A percentile compares a stretch with the other conserved stretches of the same genome.
phyloP scores from a whole-genome alignment of 2,329 filamentous ascomycete genomes.

The Ophiostoma perfectum region DNA sequence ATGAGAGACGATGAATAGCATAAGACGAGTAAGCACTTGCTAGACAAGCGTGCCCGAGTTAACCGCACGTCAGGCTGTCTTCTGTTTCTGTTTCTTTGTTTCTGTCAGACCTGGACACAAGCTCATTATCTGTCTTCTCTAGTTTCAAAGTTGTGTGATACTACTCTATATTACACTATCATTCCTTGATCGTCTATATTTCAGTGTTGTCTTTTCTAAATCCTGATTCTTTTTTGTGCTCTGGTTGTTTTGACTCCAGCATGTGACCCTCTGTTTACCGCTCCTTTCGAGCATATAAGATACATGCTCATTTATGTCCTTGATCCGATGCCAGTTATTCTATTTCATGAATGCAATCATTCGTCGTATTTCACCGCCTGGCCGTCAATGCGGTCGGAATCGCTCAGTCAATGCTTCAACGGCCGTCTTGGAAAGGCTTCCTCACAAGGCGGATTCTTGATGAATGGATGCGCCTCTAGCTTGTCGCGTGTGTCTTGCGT shows the following conservation, averaged over 20 bases:
- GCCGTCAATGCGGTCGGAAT: neutral
- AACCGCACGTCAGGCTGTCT: neutral
- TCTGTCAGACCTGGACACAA: neutral
- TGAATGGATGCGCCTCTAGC: neutral
- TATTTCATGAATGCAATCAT: neutral
- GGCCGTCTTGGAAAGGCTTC: neutral
- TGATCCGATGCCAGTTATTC: no score
- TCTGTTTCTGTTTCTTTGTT: neutral
- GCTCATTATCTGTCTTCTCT: neutral
- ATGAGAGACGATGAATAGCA: neutral
- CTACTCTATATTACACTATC: no score
- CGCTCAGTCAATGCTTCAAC: neutral
- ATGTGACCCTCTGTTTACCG: no score
- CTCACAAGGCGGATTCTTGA: neutral
- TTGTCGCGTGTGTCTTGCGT: neutral
- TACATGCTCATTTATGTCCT: no score
- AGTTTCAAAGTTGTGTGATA: no score
- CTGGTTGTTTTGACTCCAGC: no score
- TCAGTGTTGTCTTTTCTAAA: no score
- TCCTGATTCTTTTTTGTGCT: no score
- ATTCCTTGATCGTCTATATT: no score
- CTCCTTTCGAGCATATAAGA: no score
- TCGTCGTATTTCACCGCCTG: neutral
- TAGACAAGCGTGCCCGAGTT: neutral
- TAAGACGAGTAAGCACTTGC: conserved; percentile 3